Conservation (phyloP, 2,329 filamentous ascomycete species). For the Scytalidium sp. region DNA sequence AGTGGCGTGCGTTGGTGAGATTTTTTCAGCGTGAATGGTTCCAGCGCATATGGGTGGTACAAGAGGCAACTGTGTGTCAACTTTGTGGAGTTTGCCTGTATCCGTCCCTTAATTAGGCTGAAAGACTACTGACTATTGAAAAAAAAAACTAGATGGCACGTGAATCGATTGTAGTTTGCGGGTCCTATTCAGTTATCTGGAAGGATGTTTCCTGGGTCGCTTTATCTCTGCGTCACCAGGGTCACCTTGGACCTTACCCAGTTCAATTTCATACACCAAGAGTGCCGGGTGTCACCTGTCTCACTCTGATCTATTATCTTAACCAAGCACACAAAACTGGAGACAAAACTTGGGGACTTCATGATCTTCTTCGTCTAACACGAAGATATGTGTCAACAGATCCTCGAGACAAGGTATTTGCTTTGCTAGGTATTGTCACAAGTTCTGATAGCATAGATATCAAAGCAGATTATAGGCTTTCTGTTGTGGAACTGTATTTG, state of each 20-base stretch:
- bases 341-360: slow-evolving; percentile 1
- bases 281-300: slow-evolving; percentile 1
- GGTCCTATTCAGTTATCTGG: slow-evolving; percentile 2
- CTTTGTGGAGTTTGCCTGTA: not conserved
- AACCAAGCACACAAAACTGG: not conserved
- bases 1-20: slow-evolving; percentile 1
- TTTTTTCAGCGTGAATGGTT: slow-evolving; percentile 6
- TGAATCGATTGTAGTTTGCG: slow-evolving; percentile 3
- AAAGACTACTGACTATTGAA: slow-evolving; percentile 3
- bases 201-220: slow-evolving; percentile 1
- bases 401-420: slow-evolving; percentile 6
- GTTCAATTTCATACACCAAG: slow-evolving; percentile 2
- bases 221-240: not conserved
- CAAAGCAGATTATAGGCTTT: not conserved
- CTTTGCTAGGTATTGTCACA: slow-evolving; percentile 1
- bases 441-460: slow-evolving; percentile 1
- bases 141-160: slow-evolving; percentile 2
- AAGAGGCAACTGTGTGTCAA: slow-evolving; percentile 5
- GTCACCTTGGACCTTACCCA: slow-evolving; percentile 3
- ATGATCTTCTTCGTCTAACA: slow-evolving; percentile 2
- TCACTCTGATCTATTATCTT: slow-evolving; percentile 1
- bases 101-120: not conserved
- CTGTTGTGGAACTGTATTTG: slow-evolving; percentile 4
- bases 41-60: slow-evolving; percentile 6
- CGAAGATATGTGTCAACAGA: slow-evolving; percentile 2